These are phyloP conservation scores for Saccharomyces pastorianus DNA, from an alignment of 1,139 yeast species.

Conservation along the genomic window DNA sequence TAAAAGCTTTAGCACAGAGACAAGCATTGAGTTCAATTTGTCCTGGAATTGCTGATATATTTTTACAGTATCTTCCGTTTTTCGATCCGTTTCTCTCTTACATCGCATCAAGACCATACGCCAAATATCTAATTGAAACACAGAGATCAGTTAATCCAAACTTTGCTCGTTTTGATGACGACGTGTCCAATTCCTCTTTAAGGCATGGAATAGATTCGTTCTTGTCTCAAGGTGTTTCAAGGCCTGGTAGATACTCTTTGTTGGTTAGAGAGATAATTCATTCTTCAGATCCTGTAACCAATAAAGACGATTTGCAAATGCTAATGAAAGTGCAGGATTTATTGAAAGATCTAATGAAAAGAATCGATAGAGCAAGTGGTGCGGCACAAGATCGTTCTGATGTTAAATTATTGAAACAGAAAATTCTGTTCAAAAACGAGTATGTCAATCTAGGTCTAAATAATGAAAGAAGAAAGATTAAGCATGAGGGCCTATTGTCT, in stretches of 20 bases:
- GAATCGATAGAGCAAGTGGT: constrained; percentile 87
- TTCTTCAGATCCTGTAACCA: constrained; percentile 47
- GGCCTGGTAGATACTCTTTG: constrained; percentile 91
- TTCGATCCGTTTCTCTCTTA: constrained; percentile 90
- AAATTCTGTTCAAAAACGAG: constrained; percentile 69
- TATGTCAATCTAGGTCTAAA: constrained; percentile 78
- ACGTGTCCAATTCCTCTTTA: constrained; percentile 73
- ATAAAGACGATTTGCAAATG: constrained; percentile 64
- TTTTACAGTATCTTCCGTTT: constrained; percentile 71
- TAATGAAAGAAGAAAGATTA: constrained; percentile 68
- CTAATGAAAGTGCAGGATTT: constrained; percentile 67
- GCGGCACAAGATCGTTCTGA: constrained; percentile 90
- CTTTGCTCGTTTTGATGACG: constrained; percentile 88
- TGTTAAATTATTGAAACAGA: constrained; percentile 75
- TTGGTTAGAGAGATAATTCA: constrained; percentile 77
- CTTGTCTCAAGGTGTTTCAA: constrained; percentile 87
- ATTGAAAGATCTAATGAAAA: constrained; percentile 64
- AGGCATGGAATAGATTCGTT: constrained; percentile 90
- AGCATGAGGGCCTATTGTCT: constrained; percentile 32
- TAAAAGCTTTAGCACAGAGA: constrained; percentile 82
- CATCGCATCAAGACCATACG: constrained; percentile 94
- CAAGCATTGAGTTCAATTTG: constrained; percentile 86
- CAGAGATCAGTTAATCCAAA: constrained; percentile 85
- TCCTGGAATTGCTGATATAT: constrained; percentile 77
- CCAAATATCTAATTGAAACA: constrained; percentile 93